Base-by-base conservation (phyloP, 2,329 filamentous ascomycete species). In the Cryphonectria parasitica region DNA sequence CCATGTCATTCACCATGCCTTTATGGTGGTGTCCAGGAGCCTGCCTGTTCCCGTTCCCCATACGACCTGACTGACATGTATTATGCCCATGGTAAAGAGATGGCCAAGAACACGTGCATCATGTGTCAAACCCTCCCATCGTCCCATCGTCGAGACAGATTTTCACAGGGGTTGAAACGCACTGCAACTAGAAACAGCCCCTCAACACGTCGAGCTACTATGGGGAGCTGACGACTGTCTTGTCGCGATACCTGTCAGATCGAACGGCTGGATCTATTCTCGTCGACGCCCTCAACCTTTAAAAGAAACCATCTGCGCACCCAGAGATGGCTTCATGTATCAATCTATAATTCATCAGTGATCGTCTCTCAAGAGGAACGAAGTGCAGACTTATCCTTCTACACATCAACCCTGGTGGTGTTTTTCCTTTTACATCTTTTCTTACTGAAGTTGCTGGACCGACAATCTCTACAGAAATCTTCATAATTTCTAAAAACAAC, bases 71-170 rank as follows among this genome's bases (percentile, higher is more conserved):
- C 58, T 15, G 60, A 3, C 4, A 15, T 19, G 5, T 13, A 17
- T 8, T 62, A 22, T 45, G 19, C 3, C 22, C 34, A 39, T 62
- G 17, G 31, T 10, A 39, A 15, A 8, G 13, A 45, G 13, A n/a
- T 43, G 13, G 63, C 63, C 3, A 64, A 34, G 15, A 6, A 13
- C 17, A n/a, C 41, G 52, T 41, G n/a, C 25, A 28, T 41, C 36
- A 22, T 60, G 64, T 58, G 64, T 58, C 64, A 58, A 43, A 43
- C 39, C 39, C 39, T 62, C n/a, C 45, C 62, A 54, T 70, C 70
- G 70, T 69, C 70, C 64, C 58, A 70, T 67, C 45, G 68, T 64
- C 69, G 70, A 72, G 64, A 70, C 64, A 45, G 36, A 34, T 56
- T 6, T 43, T n/a, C 49, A 19, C 61, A 60, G 62, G 67, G 61